Evolutionary conservation across 2,329 filamentous ascomycete genomes (phyloP).

Genomic region (Coccinonectria pachysandricola): DNA sequence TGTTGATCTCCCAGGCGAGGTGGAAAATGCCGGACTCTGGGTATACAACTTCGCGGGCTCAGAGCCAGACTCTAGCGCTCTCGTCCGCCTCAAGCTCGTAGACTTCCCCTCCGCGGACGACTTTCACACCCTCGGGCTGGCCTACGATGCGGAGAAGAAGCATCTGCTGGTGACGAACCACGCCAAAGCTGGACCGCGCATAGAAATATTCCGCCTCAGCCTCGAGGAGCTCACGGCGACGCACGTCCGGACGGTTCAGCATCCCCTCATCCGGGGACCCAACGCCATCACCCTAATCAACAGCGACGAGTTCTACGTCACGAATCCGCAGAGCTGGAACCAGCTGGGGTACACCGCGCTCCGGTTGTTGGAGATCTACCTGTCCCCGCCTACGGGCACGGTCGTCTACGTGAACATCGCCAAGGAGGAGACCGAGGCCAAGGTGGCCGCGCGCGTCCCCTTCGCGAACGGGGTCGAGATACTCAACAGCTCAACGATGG

Average conservation of each 20-base stretch:
- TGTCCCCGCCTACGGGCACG: conserved; percentile 21
- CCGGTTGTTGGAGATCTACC: conserved; percentile 23
- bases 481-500: conserved; percentile 28
- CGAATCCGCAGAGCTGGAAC: conserved; percentile 30
- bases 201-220: conserved; percentile 31
- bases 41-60: conserved; percentile 25
- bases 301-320: conserved; percentile 28
- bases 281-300: conserved; percentile 29
- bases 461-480: conserved; percentile 34
- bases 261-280: conserved; percentile 28
- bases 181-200: conserved; percentile 21
- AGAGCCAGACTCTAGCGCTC: conserved; percentile 7
- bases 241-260: conserved; percentile 26
- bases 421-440: conserved; percentile 5
- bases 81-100: conserved; percentile 13
- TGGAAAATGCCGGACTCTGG: conserved; percentile 22
- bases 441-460: conserved; percentile 23
- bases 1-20: conserved; percentile 9
- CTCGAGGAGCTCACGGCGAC: conserved; percentile 21
- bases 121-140: conserved; percentile 31
- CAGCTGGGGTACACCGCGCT: conserved; percentile 15
- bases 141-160: conserved; percentile 23
- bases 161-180: conserved; percentile 30
- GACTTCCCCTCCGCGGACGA: conserved; percentile 18
- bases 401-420: conserved; percentile 26